Evolutionary conservation across 2,329 filamentous ascomycete genomes (phyloP), one percentile per base, ranked within the genome.

Genomic region (Trichoderma oligosporum): DNA sequence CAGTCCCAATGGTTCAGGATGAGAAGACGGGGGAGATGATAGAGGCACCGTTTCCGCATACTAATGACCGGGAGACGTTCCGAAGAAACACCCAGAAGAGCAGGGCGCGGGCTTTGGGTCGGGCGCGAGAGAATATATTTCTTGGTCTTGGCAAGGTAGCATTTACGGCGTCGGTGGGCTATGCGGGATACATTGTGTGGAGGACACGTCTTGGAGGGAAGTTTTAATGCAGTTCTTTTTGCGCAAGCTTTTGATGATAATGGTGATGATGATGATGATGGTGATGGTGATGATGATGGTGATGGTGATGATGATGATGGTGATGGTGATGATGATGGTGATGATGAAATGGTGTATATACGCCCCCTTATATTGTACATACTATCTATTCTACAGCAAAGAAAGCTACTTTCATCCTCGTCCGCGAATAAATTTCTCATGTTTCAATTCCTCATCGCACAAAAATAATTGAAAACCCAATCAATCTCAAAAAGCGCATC

Each of bases 1-100:
- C 70, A 0, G 64, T 74, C 31, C 76, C 76, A 2, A 63, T 55
- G 61, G 66, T 68, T 33, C 52, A 57, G 57, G 69, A 73, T n/a
- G 63, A 63, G 1, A 41, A 57, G 54, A 71, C 65, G 36, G 70
- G 69, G 14, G 61, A 69, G 57, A 61, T 62, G 62, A 68, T 68
- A 0, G 66, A 68, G 25, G 67, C 66, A 11, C 70, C 69, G 1
- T 73, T 71, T 14, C 71, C 71, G 2, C 67, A 61, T 11, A 61
- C 68, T 41, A 71, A 73, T 31, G 70, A 73, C 33, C 63, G 67
- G 1, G 64, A 61, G 24, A 49, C 59, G 14, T 71, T 71, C 36
- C 41, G 46, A 2, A 52, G 22, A 18, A 49, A 64, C 7, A 49
- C 56, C n/a, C 41, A 20, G 25, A 29, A 57, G 14, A 59, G 61